Percentiles rank a stretch among this genome's conserved stretches.
Conservation (phyloP, 257 asterid species). For the Solanum chmielewskii region DNA sequence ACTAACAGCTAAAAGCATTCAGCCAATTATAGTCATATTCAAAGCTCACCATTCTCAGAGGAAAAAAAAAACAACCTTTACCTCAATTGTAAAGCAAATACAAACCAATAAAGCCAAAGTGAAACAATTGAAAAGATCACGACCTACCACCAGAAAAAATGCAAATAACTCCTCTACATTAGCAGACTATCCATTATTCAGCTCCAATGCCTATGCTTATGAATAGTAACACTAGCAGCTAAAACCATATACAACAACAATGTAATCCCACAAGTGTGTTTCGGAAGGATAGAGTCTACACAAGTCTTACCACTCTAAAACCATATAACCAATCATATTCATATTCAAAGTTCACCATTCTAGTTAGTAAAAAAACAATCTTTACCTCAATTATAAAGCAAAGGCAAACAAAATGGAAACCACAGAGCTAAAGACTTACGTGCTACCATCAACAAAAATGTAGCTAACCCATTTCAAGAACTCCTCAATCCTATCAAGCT, state of each 20-base stretch:
- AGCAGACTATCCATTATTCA: neutral
- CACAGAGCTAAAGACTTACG: constrained; percentile 42
- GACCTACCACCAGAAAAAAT: constrained; percentile 77
- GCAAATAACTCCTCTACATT: constrained; percentile 67
- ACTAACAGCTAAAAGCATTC: neutral
- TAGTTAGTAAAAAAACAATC: neutral
- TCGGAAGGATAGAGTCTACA: neutral
- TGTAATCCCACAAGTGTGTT: neutral
- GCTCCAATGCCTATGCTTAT: neutral
- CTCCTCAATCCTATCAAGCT: constrained; percentile 96
- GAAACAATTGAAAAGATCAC: constrained; percentile 16
- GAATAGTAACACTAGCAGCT: neutral
- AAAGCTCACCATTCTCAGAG: neutral
- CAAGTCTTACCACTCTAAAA: neutral
- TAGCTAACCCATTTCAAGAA: constrained; percentile 92
- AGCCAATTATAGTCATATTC: neutral
- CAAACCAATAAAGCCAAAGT: neutral
- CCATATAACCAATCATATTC: neutral
- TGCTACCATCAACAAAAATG: constrained; percentile 77
- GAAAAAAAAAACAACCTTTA: neutral
- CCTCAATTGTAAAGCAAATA: neutral
- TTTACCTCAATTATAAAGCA: neutral
- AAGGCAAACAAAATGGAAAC: neutral
- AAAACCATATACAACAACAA: neutral
- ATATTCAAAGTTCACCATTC: neutral